phyloP scores from a whole-genome alignment of 257 asterid species.

The Jaltomata sinuosa region DNA sequence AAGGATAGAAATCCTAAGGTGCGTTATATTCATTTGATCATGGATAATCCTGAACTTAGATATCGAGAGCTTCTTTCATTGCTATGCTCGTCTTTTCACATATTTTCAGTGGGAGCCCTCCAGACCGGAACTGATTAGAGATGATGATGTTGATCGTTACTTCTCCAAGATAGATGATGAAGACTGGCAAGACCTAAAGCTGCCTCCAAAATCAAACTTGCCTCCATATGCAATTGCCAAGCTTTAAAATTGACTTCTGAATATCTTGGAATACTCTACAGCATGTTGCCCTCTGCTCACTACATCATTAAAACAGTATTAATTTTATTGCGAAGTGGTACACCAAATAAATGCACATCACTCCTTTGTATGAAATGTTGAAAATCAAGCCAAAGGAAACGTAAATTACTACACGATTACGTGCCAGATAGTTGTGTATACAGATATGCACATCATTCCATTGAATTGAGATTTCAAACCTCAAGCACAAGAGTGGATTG shows the following conservation, averaged over 20 bases:
- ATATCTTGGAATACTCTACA: not conserved
- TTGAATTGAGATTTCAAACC: not conserved
- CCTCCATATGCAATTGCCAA: conserved; percentile 47
- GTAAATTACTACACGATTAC: not conserved
- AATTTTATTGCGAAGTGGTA: not conserved
- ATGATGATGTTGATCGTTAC: conserved; percentile 40
- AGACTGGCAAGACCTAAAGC: conserved; percentile 51
- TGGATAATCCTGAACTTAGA: not conserved
- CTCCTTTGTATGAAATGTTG: not conserved
- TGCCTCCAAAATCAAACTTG: conserved; percentile 24
- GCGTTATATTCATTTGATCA: not conserved
- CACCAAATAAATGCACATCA: not conserved
- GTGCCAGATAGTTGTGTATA: not conserved
- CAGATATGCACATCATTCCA: not conserved
- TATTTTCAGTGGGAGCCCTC: conserved; percentile 25
- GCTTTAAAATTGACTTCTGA: conserved; percentile 15
- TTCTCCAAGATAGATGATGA: conserved; percentile 42
- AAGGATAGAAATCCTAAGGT: conserved; percentile 76
- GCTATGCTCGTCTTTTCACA: not conserved
- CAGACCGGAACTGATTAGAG: conserved; percentile 35
- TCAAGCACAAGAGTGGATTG: not conserved
- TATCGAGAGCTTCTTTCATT: not conserved
- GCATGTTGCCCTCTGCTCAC: not conserved
- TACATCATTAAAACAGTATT: not conserved
- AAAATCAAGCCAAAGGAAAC: not conserved